These are phyloP conservation scores for Hygrocybe punicea DNA, from an alignment of 768 basidiomycete genomes.

Conservation along the genomic window DNA sequence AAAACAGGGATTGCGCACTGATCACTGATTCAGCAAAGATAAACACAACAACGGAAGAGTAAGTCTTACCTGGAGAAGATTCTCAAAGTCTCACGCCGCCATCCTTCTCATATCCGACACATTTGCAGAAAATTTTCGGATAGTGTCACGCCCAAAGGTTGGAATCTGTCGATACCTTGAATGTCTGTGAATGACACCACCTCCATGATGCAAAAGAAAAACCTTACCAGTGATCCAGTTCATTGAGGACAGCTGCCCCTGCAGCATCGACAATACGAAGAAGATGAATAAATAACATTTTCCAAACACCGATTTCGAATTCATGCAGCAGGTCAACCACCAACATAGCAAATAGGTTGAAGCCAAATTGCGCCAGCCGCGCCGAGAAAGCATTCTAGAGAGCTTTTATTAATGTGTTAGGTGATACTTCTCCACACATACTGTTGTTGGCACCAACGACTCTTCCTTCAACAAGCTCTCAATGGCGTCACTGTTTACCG, in stretches of 20 bases:
- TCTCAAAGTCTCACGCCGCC: slow-evolving; percentile 26
- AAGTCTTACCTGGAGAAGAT: slow-evolving; percentile 26
- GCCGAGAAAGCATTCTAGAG: slow-evolving; percentile 7
- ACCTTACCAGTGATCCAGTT: slow-evolving; percentile 3
- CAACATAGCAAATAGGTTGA: slow-evolving; percentile 5
- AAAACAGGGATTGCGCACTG: slow-evolving; percentile 11
- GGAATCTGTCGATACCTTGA: not conserved
- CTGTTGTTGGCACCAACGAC: slow-evolving; percentile 32
- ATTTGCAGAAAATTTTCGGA: slow-evolving; percentile 20
- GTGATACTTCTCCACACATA: slow-evolving; percentile 7
- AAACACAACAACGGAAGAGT: too few relatives aligned
- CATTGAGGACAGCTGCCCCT: not conserved
- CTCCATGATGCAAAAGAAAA: not conserved
- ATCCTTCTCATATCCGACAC: slow-evolving; percentile 19
- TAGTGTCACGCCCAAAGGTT: slow-evolving; percentile 9
- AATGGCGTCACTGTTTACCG: slow-evolving; percentile 25
- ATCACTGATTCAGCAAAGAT: not conserved
- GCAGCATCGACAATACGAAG: slow-evolving; percentile 4
- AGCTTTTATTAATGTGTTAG: not conserved
- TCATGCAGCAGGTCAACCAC: slow-evolving; percentile 5
- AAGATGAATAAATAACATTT: too few relatives aligned
- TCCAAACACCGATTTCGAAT: too few relatives aligned
- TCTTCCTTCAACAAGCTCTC: slow-evolving; percentile 24
- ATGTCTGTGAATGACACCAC: not conserved
- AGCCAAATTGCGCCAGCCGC: slow-evolving; percentile 1